Conservation (phyloP, 441 rosid genomes). For the Arabidopsis lyrata region DNA sequence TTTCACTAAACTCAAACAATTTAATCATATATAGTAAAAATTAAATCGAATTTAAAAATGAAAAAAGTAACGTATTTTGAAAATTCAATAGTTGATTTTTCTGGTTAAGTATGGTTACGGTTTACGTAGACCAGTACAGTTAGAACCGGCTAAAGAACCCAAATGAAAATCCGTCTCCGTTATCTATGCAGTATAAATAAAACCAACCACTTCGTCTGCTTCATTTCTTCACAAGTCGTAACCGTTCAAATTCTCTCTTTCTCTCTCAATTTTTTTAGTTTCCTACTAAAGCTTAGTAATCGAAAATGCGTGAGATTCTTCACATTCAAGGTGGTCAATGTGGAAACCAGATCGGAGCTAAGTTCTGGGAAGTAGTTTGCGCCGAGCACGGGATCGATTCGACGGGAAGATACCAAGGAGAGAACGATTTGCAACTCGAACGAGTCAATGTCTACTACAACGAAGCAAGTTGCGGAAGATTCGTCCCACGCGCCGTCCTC, state of each 20-base stretch:
- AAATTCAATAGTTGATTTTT: not conserved
- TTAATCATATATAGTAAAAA: not conserved
- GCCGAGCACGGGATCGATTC: constrained; percentile 71
- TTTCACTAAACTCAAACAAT: not conserved
- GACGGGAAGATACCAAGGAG: constrained; percentile 57
- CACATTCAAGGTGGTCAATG: constrained; percentile 71
- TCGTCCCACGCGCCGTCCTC: constrained; percentile 71
- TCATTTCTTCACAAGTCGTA: constrained; percentile 35
- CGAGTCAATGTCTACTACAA: constrained; percentile 71
- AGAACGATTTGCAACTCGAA: constrained; percentile 57
- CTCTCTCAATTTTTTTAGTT: not conserved
- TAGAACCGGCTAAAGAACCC: constrained; percentile 14
- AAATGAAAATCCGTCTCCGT: constrained; percentile 28
- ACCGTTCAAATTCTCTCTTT: constrained; percentile 37
- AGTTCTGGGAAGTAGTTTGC: constrained; percentile 77
- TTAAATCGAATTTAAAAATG: not conserved
- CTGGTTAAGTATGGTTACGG: constrained; percentile 13
- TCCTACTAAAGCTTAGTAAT: not conserved
- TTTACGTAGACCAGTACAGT: constrained; percentile 22
- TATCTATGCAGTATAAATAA: constrained; percentile 41
- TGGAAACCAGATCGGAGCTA: constrained; percentile 62
- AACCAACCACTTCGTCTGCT: constrained; percentile 38
- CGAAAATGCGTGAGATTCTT: constrained; percentile 68
- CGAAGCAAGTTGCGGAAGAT: constrained; percentile 71
- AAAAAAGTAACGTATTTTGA: not conserved